Conservation (phyloP, 2,329 filamentous ascomycete species). For the Penicillium polonicum region DNA sequence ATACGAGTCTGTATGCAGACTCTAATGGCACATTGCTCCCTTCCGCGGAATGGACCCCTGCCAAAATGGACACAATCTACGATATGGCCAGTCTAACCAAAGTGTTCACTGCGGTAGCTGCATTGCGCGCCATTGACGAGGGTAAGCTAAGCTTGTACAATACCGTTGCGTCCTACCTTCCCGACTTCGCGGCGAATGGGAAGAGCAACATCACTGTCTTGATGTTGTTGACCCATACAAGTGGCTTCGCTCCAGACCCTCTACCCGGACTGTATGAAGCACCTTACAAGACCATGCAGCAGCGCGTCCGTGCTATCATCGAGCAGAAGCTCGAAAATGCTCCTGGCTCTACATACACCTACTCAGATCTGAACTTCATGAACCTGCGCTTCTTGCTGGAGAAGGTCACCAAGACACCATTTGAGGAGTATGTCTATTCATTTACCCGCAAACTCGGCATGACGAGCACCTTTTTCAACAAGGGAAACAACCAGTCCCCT, state of each 20-base stretch:
- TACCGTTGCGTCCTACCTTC: neutral
- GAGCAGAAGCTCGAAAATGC: too few relatives aligned
- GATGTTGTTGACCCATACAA: neutral
- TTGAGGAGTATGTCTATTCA: too few relatives aligned
- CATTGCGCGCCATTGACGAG: neutral
- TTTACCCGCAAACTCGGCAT: neutral
- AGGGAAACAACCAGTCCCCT: neutral
- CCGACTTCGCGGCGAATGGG: neutral
- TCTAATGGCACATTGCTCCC: constrained; percentile 30
- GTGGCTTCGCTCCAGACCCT: constrained; percentile 1
- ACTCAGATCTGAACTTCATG: too few relatives aligned
- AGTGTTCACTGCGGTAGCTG: constrained; percentile 33
- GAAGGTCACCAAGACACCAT: too few relatives aligned
- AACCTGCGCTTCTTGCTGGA: too few relatives aligned
- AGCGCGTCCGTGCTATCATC: neutral
- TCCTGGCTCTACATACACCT: too few relatives aligned
- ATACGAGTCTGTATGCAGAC: constrained; percentile 25
- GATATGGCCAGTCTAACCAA: constrained; percentile 43
- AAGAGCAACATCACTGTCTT: neutral
- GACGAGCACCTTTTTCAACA: constrained; percentile 2
- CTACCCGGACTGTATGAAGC: neutral
- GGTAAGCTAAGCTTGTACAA: neutral
- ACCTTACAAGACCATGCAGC: neutral
- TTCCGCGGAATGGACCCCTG: constrained; percentile 23
- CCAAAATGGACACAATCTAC: constrained; percentile 39